Base-by-base conservation (phyloP, 1,284 basidiomycete genomes). In the Exsudoporus floridanus region DNA sequence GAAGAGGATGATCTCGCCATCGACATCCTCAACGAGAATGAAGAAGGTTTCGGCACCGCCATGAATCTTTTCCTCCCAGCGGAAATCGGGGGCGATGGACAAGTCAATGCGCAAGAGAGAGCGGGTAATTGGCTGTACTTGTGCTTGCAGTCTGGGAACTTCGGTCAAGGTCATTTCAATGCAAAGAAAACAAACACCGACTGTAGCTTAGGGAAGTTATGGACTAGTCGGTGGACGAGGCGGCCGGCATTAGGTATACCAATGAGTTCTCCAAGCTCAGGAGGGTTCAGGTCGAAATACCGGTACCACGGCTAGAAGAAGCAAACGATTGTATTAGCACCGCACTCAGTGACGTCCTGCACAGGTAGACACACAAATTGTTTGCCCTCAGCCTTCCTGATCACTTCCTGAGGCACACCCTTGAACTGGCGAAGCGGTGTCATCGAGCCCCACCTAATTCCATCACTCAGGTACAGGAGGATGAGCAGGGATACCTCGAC, bases 401-500 rank as follows among this genome's bases (percentile, higher is more conserved):
- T 78, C 40, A 99, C 88, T 56, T 98, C 94, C 2, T 78, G 69
- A 0, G 92, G 93, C 0, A 96, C 88, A 62, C 89, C 88, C 66
- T 88, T 92, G 80, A 98, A 99, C 69, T 99, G 97, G 47, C 96
- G 83, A 46, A 99, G 77, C 14, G 96, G 96, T 0, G 94, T 95
- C 95, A 99, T 99, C 0, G 94, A 94, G 42, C 88, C 88, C 96
- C 97, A 99, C 82, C 87, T 92, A 58, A 36, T 48, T 51, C 12
- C 38, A 48, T 39, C n/a, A 23, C 44, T 57, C 34, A 57, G 30
- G 27, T 21, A 36, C 23, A 21, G 7, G 16, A 35, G 25, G 8
- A 37, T 2, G 16, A 52, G 4, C 12, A 10, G 1, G 12, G 16
- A 23, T 2, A n/a, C 2, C 19, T 14, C 2, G 10, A 68, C 82